Percentiles rank a stretch among this genome's conserved stretches.
Evolutionary conservation across 192 early-diverging fungal genomes (phyloP).

Genomic region (Pilobolus umbonatus): DNA sequence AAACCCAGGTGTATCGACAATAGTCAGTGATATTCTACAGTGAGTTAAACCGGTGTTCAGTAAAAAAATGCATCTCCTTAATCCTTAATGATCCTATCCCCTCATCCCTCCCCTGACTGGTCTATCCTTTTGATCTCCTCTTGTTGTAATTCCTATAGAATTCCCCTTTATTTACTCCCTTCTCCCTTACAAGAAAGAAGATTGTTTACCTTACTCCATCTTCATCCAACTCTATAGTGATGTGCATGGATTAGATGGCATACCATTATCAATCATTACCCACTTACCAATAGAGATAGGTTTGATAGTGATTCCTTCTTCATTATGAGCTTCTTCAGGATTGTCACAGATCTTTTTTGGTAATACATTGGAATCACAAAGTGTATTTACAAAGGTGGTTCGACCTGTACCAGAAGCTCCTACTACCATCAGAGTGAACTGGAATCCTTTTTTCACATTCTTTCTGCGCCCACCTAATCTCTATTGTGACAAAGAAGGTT

Average conservation of each 20-base stretch:
- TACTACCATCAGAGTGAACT: constrained; percentile 96
- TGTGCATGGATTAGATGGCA: neutral
- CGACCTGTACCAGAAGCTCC: constrained; percentile 96
- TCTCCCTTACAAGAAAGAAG: too few species aligned
- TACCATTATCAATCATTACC: neutral
- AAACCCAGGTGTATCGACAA: constrained; percentile 98
- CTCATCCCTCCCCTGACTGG: neutral
- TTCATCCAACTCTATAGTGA: constrained; percentile 81
- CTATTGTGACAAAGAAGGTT: constrained; percentile 34
- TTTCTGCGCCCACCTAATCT: constrained; percentile 74
- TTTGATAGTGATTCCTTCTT: constrained; percentile 86
- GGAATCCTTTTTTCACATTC: constrained; percentile 93
- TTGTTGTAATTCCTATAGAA: neutral
- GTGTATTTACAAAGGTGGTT: constrained; percentile 97
- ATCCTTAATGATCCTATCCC: neutral
- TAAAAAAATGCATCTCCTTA: neutral
- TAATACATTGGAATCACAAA: constrained; percentile 81
- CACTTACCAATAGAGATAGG: constrained; percentile 66
- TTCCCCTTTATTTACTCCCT: neutral
- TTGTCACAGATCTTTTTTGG: constrained; percentile 58
- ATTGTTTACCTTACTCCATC: constrained; percentile 84
- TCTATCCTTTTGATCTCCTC: neutral
- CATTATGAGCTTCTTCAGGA: constrained; percentile 74
- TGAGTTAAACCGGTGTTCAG: neutral
- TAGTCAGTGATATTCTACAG: constrained; percentile 78